Evolutionary conservation across 805 yeast genomes (phyloP), one percentile per base, ranked within the genome.

Genomic region (Cyberlindnera subsufficiens): DNA sequence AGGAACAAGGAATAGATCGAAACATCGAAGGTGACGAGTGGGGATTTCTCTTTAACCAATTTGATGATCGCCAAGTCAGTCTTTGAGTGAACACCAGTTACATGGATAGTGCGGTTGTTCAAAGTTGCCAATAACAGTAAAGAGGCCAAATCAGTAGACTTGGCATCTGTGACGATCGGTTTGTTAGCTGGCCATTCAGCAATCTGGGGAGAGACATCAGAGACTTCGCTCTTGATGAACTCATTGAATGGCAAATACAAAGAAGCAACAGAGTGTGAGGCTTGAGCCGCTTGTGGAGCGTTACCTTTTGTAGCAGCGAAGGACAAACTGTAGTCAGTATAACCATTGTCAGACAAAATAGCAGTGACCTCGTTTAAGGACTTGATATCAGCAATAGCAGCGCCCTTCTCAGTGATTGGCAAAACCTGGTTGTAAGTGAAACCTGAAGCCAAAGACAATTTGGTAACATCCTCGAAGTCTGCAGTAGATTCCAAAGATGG

Each of bases 81-180:
- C 60, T 75, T 79, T 46, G 83, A 74, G 34, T 86, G 78, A 40
- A 91, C 93, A 52, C 86, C 89, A 43, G 96, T 86, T 55, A 91
- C 81, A 65, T 91, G 98, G 51, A 91, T 83, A 33, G 88, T 71
- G 58, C 95, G 78, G 67, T 71, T 76, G 72, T 86, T 89, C 60
- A 91, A 75, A 22, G 96, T 85, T 35, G 97, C 96, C 66, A 91
- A 72, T 58, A 91, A 75, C 61, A 91, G 70, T 36, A 90, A 83
- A 3, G 96, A 86, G n/a, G 98, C 98, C 58, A 91, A 72, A 58
- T 88, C 91, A 32, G 96, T 86, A 20, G 91, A 82, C 62, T 78
- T 81, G 39, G 98, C 96, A 66, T 91, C 97, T 34, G 96, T 88
- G 50, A 90, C 75, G 47, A 91, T 83, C 46, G 93, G 91, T 69